Evolutionary conservation across 1,284 basidiomycete species (phyloP).

Genomic region (Leccinum pachyderme): DNA sequence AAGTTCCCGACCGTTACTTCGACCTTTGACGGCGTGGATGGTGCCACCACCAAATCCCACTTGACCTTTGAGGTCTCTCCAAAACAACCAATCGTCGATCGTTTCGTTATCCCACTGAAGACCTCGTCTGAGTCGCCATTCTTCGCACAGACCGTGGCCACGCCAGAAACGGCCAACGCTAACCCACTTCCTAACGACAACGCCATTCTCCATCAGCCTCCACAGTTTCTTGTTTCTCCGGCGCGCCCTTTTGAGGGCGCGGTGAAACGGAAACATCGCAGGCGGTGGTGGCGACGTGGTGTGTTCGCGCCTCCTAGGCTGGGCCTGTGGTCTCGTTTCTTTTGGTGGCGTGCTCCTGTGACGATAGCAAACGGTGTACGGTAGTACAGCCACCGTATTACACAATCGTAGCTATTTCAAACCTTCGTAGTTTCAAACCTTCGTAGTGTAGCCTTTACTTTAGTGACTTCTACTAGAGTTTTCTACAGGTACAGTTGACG

Average conservation of each 20-base stretch:
- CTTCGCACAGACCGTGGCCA: conserved; percentile 1
- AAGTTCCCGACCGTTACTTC: neutral
- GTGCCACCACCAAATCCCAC: neutral
- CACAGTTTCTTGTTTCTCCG: conserved; percentile 14
- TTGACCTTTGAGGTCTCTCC: neutral
- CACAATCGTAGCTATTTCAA: too few relatives aligned
- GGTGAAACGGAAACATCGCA: conserved; percentile 4
- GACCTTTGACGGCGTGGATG: neutral
- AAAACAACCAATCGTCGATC: neutral
- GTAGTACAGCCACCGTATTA: too few relatives aligned
- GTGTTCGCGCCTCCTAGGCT: neutral
- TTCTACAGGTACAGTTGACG: too few relatives aligned
- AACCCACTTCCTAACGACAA: neutral
- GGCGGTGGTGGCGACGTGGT: conserved; percentile 9
- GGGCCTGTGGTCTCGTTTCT: neutral
- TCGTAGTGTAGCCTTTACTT: too few relatives aligned
- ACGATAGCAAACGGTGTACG: too few relatives aligned
- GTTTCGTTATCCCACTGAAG: neutral
- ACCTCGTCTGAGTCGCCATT: neutral
- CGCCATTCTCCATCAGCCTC: neutral
- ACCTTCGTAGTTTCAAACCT: too few relatives aligned
- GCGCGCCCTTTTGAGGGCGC: conserved; percentile 19
- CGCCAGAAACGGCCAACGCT: neutral
- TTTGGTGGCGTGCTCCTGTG: too few relatives aligned
- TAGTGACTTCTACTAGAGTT: too few relatives aligned